phyloP scores from a whole-genome alignment of 2,329 filamentous ascomycete species.

The Malbranchea zuffiana region DNA sequence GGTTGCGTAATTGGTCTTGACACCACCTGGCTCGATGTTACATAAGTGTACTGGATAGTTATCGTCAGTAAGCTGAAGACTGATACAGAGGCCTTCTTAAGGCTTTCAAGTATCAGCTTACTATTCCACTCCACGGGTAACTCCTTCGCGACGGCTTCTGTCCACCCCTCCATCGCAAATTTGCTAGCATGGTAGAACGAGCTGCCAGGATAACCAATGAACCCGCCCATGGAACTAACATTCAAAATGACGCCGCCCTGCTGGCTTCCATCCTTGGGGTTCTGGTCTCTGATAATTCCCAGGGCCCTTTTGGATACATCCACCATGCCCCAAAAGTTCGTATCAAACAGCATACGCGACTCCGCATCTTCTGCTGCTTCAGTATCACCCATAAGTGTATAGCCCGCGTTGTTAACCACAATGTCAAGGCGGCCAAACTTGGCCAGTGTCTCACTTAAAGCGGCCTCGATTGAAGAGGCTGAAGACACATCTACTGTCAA shows the following conservation, averaged over 20 bases:
- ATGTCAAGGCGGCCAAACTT: constrained; percentile 24
- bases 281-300: constrained; percentile 19
- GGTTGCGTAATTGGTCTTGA: constrained; percentile 6
- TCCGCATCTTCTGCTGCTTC: constrained; percentile 42
- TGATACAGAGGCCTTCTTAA: background rate
- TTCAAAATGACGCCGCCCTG: constrained; percentile 45
- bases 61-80: background rate
- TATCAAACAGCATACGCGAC: constrained; percentile 45
- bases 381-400: constrained; percentile 43
- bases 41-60: constrained; percentile 3
- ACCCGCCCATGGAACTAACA: constrained; percentile 44
- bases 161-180: constrained; percentile 40
- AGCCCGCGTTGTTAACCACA: constrained; percentile 28
- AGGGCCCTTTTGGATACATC: constrained; percentile 36
- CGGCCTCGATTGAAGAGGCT: constrained; percentile 13
- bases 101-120: constrained; percentile 19
- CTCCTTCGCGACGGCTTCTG: constrained; percentile 38
- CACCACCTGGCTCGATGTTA: constrained; percentile 4
- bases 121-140: constrained; percentile 36
- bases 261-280: constrained; percentile 12
- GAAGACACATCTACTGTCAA: constrained; percentile 39
- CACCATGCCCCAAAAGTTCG: constrained; percentile 50
- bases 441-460: constrained; percentile 30
- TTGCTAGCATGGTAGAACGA: constrained; percentile 35
- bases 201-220: constrained; percentile 25